Evolutionary conservation across 257 asterid species (phyloP), one percentile per base, ranked within the genome.

Genomic region (Solanum appendiculatum): DNA sequence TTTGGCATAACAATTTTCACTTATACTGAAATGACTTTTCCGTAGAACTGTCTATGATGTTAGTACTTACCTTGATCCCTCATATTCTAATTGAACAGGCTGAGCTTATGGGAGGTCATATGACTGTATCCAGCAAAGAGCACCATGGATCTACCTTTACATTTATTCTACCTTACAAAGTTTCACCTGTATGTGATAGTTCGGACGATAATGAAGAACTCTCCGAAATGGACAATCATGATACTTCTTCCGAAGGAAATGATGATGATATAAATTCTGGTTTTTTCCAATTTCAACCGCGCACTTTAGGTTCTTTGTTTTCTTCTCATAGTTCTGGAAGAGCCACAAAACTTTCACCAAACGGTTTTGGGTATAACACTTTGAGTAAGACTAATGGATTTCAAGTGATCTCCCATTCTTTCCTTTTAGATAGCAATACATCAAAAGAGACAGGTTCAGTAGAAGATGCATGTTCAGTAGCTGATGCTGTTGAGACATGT

Each of bases 91-190:
- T 80, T 29, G 66, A 80, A 88, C 91, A 95, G 98, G 99, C 94
- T 88, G 99, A 96, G 91, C 99, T 96, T 85, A 96, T 96, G 99
- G 99, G 99, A 15, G 99, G 99, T 87, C 93, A 90, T 68, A 94
- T 96, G 54, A 92, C 98, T 0, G 98, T 96, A 39, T 91, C 95
- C 9, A 95, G 98, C 87, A 89, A 88, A 73, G 99, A 93, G 85
- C 91, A 94, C 82, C 86, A 89, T 21, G 99, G 99, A 11, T 96
- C 98, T 3, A 96, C 95, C 84, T 96, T 96, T 85, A 95, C 98
- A 31, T 96, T 96, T 85, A 87, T 95, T 46, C 88, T 96, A 31
- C 98, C 99, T 75, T 93, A 95, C 91, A 96, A 91, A 86, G 94
- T 94, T 51, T 96, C 98, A 9, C 90, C 91, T 11, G 48, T 73